Percentiles rank a stretch among this genome's conserved stretches.
These are phyloP conservation scores for Cnidoscolus chayamansa DNA, from an alignment of 441 rosid genomes.

Conservation along the genomic window DNA sequence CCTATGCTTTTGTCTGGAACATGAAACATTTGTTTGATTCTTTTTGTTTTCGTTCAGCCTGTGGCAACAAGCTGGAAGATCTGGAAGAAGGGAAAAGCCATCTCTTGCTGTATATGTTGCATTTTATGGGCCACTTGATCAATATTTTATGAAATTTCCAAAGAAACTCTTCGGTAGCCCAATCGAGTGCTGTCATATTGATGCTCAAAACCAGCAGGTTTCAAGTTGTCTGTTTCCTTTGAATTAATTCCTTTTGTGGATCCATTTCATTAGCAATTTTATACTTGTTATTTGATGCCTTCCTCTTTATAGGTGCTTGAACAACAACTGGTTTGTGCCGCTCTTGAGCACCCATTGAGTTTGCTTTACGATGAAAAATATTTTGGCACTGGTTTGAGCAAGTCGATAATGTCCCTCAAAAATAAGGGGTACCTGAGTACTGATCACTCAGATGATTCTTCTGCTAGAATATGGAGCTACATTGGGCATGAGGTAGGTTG, in stretches of 20 bases:
- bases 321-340: slow-evolving; percentile 87
- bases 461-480: slow-evolving; percentile 68
- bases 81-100: slow-evolving; percentile 83
- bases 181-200: slow-evolving; percentile 84
- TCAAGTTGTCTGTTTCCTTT: slow-evolving; percentile 19
- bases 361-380: slow-evolving; percentile 66
- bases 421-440: slow-evolving; percentile 55
- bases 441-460: slow-evolving; percentile 48
- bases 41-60: slow-evolving; percentile 48
- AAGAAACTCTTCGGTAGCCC: slow-evolving; percentile 73
- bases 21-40: slow-evolving; percentile 18
- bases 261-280: slow-evolving; percentile 18
- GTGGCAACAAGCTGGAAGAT: slow-evolving; percentile 98
- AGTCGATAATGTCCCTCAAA: slow-evolving; percentile 49
- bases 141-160: slow-evolving; percentile 85
- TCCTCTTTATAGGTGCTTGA: slow-evolving; percentile 63
- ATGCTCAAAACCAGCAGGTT: slow-evolving; percentile 82
- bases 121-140: slow-evolving; percentile 83
- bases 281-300: slow-evolving; percentile 20
- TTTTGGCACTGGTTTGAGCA: slow-evolving; percentile 62
- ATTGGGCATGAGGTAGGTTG: slow-evolving; percentile 74
- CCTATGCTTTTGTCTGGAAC: slow-evolving; percentile 10
- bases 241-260: slow-evolving; percentile 6
- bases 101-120: slow-evolving; percentile 92
- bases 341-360: slow-evolving; percentile 77